phyloP scores from a whole-genome alignment of 257 asterid genomes.

The Solanum sitiens region DNA sequence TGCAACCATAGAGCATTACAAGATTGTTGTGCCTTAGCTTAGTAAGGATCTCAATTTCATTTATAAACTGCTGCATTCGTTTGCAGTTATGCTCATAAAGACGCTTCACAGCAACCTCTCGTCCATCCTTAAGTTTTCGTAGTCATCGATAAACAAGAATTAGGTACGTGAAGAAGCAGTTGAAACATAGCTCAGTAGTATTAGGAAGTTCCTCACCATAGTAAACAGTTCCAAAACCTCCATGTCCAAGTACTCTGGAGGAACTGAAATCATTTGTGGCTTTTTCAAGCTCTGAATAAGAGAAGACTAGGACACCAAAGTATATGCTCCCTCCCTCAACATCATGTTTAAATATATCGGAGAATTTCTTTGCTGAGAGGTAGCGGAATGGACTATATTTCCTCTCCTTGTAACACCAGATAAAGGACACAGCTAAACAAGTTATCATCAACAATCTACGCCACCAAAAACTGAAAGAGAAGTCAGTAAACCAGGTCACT shows the following conservation, averaged over 20 bases:
- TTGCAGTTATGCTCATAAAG: not conserved
- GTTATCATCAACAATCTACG: not conserved
- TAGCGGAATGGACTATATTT: not conserved
- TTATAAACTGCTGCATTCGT: not conserved
- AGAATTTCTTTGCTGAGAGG: not conserved
- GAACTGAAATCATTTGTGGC: not conserved
- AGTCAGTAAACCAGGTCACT: not conserved
- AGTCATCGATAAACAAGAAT: not conserved
- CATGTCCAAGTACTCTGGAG: not conserved
- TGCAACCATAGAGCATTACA: not conserved
- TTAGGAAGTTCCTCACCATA: not conserved
- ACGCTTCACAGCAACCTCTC: not conserved
- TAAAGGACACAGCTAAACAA: not conserved
- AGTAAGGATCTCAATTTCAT: conserved; percentile 3
- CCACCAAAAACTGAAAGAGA: not conserved
- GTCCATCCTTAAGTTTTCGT: not conserved
- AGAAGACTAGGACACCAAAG: not conserved
- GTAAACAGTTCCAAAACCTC: conserved; percentile 1
- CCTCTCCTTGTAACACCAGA: not conserved
- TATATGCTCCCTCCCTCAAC: not conserved
- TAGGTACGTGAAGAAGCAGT: not conserved
- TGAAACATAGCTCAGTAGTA: not conserved
- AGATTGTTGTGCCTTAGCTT: conserved; percentile 3
- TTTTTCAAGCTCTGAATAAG: not conserved
- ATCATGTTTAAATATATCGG: not conserved